Percentiles rank a stretch among this genome's conserved stretches.
These are phyloP conservation scores for Diplodia seriata DNA, from an alignment of 2,329 filamentous ascomycete species.

Conservation along the genomic window DNA sequence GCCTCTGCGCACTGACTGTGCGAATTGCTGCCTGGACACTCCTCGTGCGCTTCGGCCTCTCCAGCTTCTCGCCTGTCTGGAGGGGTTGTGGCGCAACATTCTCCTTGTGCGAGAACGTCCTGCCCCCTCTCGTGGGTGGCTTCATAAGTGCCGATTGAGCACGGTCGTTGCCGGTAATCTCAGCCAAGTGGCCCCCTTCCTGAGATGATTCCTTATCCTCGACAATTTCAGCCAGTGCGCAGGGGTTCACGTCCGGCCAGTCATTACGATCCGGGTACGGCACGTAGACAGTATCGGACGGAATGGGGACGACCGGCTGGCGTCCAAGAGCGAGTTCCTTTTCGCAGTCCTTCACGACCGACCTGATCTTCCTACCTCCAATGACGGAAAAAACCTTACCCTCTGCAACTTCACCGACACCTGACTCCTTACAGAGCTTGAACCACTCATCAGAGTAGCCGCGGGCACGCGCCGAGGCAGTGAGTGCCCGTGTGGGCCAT, in stretches of 20 bases:
- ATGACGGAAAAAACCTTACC: constrained; percentile 56
- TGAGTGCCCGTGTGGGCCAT: constrained; percentile 50
- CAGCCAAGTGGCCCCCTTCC: constrained; percentile 50
- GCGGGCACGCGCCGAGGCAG: constrained; percentile 35
- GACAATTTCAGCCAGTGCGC: constrained; percentile 48
- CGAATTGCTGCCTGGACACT: constrained; percentile 43
- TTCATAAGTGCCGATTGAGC: constrained; percentile 29
- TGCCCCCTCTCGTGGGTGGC: constrained; percentile 38
- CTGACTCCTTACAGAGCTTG: constrained; percentile 57
- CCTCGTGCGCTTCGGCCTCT: constrained; percentile 46
- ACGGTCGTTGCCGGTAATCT: constrained; percentile 56
- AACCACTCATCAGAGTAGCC: constrained; percentile 61
- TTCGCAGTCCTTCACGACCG: constrained; percentile 58
- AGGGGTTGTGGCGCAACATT: constrained; percentile 45
- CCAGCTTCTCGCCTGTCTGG: constrained; percentile 43
- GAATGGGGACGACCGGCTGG: constrained; percentile 58
- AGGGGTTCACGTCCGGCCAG: constrained; percentile 45
- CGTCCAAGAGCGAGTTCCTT: constrained; percentile 56
- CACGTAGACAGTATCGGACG: constrained; percentile 56
- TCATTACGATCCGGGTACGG: constrained; percentile 52
- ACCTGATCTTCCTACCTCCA: constrained; percentile 56
- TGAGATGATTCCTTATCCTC: constrained; percentile 50
- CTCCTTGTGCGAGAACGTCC: constrained; percentile 46
- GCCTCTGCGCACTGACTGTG: constrained; percentile 30
- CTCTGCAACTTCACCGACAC: constrained; percentile 56